Conservation (phyloP, 2,329 filamentous ascomycete species). For the Teratosphaeria gauchensis region DNA sequence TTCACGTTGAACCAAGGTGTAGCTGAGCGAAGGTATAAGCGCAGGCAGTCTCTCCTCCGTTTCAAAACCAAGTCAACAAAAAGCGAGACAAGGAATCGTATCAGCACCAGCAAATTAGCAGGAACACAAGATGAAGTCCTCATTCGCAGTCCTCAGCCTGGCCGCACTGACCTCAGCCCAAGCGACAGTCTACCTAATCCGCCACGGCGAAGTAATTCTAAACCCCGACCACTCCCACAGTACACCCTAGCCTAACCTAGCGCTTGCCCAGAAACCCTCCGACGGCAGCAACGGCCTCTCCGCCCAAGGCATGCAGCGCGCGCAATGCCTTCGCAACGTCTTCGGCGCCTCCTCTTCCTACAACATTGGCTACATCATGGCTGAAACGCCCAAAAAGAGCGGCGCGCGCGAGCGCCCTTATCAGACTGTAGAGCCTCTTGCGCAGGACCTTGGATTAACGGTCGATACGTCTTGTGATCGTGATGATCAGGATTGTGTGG, state of each 20-base stretch:
- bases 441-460: slow-evolving; percentile 44
- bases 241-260: background rate
- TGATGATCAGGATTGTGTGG: slow-evolving; percentile 47
- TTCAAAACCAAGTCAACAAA: background rate
- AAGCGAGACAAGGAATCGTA: no score
- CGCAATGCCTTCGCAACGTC: slow-evolving; percentile 49
- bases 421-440: slow-evolving; percentile 48
- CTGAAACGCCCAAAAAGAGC: slow-evolving; percentile 42
- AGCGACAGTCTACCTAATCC: slow-evolving; percentile 52
- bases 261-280: slow-evolving; percentile 36
- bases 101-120: background rate
- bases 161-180: slow-evolving; percentile 12
- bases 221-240: background rate
- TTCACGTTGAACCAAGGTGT: background rate
- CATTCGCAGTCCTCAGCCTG: slow-evolving; percentile 6
- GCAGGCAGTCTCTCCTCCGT: background rate
- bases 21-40: background rate
- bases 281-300: slow-evolving; percentile 39
- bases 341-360: slow-evolving; percentile 46
- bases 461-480: slow-evolving; percentile 49
- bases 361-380: slow-evolving; percentile 51
- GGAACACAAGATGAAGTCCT: slow-evolving; percentile 11
- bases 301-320: slow-evolving; percentile 43
- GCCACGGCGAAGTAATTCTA: slow-evolving; percentile 43
- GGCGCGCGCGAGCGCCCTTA: slow-evolving; percentile 45